A percentile compares a stretch with the other conserved stretches of the same genome.
Evolutionary conservation across 768 basidiomycete genomes (phyloP).

Genomic region (Astraeus odoratus): DNA sequence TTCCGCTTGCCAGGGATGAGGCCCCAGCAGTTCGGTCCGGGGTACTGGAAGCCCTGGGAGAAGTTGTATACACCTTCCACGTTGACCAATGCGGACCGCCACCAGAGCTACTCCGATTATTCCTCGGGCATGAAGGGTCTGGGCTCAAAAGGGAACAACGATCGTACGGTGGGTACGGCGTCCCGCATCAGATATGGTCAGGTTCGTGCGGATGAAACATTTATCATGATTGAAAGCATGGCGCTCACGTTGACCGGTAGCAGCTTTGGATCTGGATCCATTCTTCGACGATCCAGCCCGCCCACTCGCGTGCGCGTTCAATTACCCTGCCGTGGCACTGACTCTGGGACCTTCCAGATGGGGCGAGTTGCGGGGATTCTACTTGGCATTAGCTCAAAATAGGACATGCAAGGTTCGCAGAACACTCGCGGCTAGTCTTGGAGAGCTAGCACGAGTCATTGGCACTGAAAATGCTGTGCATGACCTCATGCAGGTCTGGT

Average conservation of each 20-base stretch:
- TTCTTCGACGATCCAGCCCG: constrained; percentile 64
- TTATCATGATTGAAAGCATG: neutral
- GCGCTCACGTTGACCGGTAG: constrained; percentile 13
- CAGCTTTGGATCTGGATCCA: constrained; percentile 28
- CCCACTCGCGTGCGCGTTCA: constrained; percentile 77
- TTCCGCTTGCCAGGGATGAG: constrained; percentile 57
- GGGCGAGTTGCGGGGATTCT: constrained; percentile 62
- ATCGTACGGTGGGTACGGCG: constrained; percentile 14
- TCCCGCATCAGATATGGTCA: constrained; percentile 13
- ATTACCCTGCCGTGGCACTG: constrained; percentile 85
- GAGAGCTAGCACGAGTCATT: constrained; percentile 83
- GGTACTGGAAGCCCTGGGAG: constrained; percentile 81
- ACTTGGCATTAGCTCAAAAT: constrained; percentile 58
- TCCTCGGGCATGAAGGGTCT: constrained; percentile 56
- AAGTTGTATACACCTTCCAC: constrained; percentile 80
- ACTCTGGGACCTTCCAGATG: constrained; percentile 75
- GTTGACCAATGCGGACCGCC: constrained; percentile 61
- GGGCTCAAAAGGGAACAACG: constrained; percentile 33
- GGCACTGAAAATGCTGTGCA: constrained; percentile 57
- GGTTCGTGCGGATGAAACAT: neutral
- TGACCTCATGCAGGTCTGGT: constrained; percentile 73
- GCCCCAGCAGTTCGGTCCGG: constrained; percentile 66
- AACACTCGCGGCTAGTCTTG: constrained; percentile 82
- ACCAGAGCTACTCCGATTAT: constrained; percentile 63
- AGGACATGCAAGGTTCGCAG: constrained; percentile 57